Evolutionary conservation across 768 basidiomycete genomes (phyloP).

Genomic region (Boletus rubropictus): DNA sequence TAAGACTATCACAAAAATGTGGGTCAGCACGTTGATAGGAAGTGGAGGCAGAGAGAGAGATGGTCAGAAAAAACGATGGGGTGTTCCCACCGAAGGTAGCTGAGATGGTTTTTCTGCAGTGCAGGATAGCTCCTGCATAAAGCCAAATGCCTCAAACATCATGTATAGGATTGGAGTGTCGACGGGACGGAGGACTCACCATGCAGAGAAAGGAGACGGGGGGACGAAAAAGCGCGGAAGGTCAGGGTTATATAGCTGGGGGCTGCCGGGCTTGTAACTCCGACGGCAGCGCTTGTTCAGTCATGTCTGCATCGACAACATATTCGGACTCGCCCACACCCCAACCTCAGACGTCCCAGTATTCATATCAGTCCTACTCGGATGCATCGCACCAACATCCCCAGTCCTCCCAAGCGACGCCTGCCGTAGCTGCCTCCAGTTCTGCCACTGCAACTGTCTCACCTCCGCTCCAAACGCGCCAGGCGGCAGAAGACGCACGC

Average conservation of each 20-base stretch:
- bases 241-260: slow-evolving; percentile 18
- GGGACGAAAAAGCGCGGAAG: background rate
- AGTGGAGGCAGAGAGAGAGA: background rate
- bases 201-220: background rate
- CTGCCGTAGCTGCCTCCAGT: slow-evolving; percentile 15
- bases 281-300: slow-evolving; percentile 20
- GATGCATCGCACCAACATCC: slow-evolving; percentile 22
- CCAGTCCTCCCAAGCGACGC: slow-evolving; percentile 15
- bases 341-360: slow-evolving; percentile 23
- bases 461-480: slow-evolving; percentile 47
- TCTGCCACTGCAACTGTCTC: slow-evolving; percentile 15
- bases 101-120: slow-evolving; percentile 82
- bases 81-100: slow-evolving; percentile 72
- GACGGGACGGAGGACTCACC: slow-evolving; percentile 25
- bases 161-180: slow-evolving; percentile 37
- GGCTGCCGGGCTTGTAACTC: slow-evolving; percentile 20
- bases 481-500: slow-evolving; percentile 72
- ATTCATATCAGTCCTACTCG: slow-evolving; percentile 12
- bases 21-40: slow-evolving; percentile 23
- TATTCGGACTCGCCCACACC: slow-evolving; percentile 31
- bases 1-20: too few species aligned
- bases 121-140: slow-evolving; percentile 63
- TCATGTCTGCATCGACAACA: slow-evolving; percentile 30
- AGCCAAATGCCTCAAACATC: slow-evolving; percentile 97
- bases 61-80: slow-evolving; percentile 45